Conservation (phyloP, 2,329 filamentous ascomycete species). For the Aureobasidium sp. region DNA sequence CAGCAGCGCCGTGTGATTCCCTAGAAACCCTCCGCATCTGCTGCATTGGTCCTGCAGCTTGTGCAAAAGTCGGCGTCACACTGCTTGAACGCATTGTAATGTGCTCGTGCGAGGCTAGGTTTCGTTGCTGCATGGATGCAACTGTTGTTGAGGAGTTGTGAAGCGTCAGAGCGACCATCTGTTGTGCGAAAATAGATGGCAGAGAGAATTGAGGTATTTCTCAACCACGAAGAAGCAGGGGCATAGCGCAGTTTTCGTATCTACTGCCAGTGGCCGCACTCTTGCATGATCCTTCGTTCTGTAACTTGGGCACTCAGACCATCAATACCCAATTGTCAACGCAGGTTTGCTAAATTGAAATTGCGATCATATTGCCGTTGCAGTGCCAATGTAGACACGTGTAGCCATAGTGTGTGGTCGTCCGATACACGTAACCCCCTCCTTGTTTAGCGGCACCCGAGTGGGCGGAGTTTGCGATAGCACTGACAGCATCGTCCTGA, state of each 20-base stretch:
- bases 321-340: neutral
- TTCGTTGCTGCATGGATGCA: neutral
- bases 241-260: neutral
- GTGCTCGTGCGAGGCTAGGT: neutral
- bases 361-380: slow-evolving; percentile 6
- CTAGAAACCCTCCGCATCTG: neutral
- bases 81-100: neutral
- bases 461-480: slow-evolving; percentile 1
- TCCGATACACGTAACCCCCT: slow-evolving; percentile 1
- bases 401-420: neutral
- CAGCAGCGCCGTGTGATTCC: neutral
- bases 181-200: neutral
- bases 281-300: neutral
- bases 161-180: neutral
- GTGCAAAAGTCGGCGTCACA: neutral
- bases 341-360: neutral
- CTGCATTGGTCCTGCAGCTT: neutral
- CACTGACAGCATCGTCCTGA: neutral
- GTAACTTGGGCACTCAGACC: neutral
- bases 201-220: neutral
- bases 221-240: neutral
- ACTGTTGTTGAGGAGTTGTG: neutral
- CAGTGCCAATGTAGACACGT: slow-evolving; percentile 5
- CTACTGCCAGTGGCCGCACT: neutral
- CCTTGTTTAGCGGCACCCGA: slow-evolving; percentile 10